phyloP scores from a whole-genome alignment of 2,329 filamentous ascomycete genomes.

The Pseudocercospora cruenta region DNA sequence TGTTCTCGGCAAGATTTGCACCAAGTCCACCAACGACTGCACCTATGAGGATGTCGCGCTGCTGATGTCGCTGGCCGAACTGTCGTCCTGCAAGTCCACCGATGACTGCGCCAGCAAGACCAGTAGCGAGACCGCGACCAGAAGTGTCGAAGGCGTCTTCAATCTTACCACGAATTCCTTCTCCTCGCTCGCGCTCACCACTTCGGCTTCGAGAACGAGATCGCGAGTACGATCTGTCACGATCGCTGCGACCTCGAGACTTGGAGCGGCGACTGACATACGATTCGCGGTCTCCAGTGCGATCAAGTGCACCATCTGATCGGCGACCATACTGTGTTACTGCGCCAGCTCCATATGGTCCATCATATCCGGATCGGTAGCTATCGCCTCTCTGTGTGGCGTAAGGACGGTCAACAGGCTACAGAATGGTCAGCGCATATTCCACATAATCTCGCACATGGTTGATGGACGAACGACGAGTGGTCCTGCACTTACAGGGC shows the following conservation, averaged over 20 bases:
- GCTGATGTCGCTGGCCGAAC: conserved; percentile 37
- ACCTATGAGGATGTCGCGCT: conserved; percentile 40
- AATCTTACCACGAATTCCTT: conserved; percentile 34
- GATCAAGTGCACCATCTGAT: conserved; percentile 32
- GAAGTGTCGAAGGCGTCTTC: conserved; percentile 40
- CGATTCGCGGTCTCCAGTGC: conserved; percentile 21
- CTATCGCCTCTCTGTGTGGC: conserved; percentile 27
- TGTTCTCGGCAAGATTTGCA: conserved; percentile 40
- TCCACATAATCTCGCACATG: conserved; percentile 6
- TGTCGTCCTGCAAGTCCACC: conserved; percentile 40
- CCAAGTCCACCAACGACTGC: conserved; percentile 41
- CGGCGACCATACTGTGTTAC: conserved; percentile 35
- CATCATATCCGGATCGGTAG: conserved; percentile 26
- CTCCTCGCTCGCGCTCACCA: conserved; percentile 17
- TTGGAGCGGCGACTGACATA: conserved; percentile 24
- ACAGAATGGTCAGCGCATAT: conserved; percentile 23
- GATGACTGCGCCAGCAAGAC: conserved; percentile 40
- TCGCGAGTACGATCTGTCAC: conserved; percentile 29
- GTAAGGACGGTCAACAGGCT: conserved; percentile 32
- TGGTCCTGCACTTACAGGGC: conserved; percentile 38
- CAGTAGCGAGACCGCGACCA: conserved; percentile 37
- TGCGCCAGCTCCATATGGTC: conserved; percentile 30
- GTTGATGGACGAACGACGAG: conserved; percentile 31
- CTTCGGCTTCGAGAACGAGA: conserved; percentile 31
- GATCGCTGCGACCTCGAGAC: conserved; percentile 23